Conservation (phyloP, 768 basidiomycete genomes). For the Hericium coralloides region DNA sequence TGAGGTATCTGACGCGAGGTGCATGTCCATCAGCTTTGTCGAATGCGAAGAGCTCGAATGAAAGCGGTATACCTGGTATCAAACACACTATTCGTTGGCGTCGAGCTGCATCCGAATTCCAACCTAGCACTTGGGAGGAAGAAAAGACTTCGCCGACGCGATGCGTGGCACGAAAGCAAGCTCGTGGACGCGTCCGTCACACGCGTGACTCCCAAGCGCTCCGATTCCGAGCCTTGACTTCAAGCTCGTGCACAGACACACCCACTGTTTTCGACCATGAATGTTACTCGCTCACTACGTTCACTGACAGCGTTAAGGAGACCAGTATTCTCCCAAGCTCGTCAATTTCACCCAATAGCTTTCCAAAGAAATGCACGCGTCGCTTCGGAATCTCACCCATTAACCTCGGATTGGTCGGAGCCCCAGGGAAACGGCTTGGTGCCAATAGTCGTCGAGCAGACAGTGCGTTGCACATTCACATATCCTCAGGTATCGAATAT, state of each 20-base stretch:
- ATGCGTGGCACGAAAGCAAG: background rate
- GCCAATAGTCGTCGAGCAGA: constrained; percentile 91
- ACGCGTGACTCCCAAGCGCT: background rate
- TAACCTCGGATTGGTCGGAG: constrained; percentile 27
- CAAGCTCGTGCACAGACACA: background rate
- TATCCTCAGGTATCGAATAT: constrained; percentile 1
- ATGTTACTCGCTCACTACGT: constrained; percentile 23
- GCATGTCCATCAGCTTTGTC: too few relatives aligned
- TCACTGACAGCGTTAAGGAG: constrained; percentile 4
- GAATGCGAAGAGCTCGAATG: too few relatives aligned
- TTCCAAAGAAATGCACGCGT: background rate
- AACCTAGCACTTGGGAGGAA: too few relatives aligned
- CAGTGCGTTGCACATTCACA: constrained; percentile 36
- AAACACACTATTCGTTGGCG: too few relatives aligned
- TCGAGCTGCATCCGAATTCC: too few relatives aligned
- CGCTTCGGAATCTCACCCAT: constrained; percentile 37
- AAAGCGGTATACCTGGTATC: too few relatives aligned
- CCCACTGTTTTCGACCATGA: background rate
- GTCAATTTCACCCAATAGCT: constrained; percentile 2
- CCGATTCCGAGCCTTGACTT: background rate
- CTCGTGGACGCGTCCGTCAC: constrained; percentile 11
- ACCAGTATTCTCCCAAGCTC: background rate
- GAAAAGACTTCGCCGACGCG: background rate
- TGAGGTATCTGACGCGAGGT: too few relatives aligned
- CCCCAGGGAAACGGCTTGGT: constrained; percentile 54